phyloP scores from a whole-genome alignment of 345 rosid species.

The Atalantia buxifolia region DNA sequence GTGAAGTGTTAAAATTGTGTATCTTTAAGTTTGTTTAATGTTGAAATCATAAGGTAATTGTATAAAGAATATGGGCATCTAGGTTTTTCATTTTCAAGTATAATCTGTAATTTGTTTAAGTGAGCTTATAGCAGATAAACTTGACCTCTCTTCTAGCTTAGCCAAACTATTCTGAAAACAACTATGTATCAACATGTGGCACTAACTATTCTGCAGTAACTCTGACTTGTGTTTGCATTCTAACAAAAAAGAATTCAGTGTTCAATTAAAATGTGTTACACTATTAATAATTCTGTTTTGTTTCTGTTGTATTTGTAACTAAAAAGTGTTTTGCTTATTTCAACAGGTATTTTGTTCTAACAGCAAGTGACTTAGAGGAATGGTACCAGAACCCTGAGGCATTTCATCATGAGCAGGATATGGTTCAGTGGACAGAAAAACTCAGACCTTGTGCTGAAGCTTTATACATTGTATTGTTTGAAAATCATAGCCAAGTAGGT shows the following conservation, averaged over 20 bases:
- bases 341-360: constrained; percentile 91
- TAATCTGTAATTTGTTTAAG: neutral
- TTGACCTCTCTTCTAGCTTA: neutral
- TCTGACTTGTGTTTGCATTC: neutral
- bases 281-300: neutral
- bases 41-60: neutral
- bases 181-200: neutral
- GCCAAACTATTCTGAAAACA: neutral
- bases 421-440: constrained; percentile 98
- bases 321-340: constrained; percentile 22
- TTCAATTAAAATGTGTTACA: neutral
- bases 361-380: constrained; percentile 81
- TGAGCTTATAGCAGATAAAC: neutral
- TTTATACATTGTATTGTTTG: constrained; percentile 92
- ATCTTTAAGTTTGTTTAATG: neutral
- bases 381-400: constrained; percentile 93
- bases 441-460: constrained; percentile 98
- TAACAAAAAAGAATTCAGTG: neutral
- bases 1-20: neutral
- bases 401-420: constrained; percentile 98
- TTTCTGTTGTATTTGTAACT: constrained; percentile 1
- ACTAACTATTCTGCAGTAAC: neutral
- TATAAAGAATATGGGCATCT: neutral
- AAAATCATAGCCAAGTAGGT: constrained; percentile 93
- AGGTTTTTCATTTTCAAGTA: neutral